phyloP scores from a whole-genome alignment of 2,329 filamentous ascomycete genomes.

The Fusarium protoensiforme region DNA sequence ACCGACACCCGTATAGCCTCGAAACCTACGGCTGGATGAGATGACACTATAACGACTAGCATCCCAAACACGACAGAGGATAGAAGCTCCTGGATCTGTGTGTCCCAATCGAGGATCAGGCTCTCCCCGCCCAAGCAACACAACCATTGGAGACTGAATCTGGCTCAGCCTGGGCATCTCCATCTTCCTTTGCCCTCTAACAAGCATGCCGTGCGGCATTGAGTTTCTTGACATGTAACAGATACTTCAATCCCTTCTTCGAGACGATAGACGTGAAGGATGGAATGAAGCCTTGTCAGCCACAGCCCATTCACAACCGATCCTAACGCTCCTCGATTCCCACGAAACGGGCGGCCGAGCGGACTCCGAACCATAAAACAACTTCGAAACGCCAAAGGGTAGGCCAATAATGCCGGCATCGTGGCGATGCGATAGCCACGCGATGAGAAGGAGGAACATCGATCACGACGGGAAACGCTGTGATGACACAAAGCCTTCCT shows the following conservation, averaged over 20 bases:
- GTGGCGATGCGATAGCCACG: neutral
- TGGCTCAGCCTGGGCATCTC: neutral
- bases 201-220: neutral
- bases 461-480: neutral
- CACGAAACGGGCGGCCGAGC: neutral
- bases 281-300: neutral
- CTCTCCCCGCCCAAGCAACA: neutral
- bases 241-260: neutral
- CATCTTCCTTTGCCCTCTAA: neutral
- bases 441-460: fast-evolving
- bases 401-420: neutral
- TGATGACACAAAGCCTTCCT: neutral
- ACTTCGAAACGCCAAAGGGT: neutral
- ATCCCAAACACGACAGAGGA: neutral
- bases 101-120: neutral
- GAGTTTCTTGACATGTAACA: neutral
- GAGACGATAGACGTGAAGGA: neutral
- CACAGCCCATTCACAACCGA: neutral
- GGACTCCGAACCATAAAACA: neutral
- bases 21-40: neutral
- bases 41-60: neutral
- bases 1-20: neutral
- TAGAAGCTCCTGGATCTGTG: neutral
- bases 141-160: neutral
- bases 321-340: neutral